A percentile compares a stretch with the other conserved stretches of the same genome.
Evolutionary conservation across 768 basidiomycete species (phyloP).

Genomic region (Macrocybe gigantea): DNA sequence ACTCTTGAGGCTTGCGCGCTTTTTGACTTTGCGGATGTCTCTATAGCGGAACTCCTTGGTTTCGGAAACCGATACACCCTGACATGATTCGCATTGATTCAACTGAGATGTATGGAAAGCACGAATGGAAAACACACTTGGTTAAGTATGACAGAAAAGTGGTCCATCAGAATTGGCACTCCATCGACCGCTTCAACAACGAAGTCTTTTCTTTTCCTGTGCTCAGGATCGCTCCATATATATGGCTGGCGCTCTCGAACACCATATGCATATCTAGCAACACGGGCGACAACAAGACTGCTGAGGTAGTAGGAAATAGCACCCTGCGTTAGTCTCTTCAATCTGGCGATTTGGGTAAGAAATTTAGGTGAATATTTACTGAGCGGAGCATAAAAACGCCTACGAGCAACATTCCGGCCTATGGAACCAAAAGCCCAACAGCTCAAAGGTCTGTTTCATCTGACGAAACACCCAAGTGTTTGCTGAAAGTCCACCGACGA

Average conservation of each 20-base stretch:
- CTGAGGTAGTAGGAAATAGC: slow-evolving; percentile 14
- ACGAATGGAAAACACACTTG: slow-evolving; percentile 9
- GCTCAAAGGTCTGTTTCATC: slow-evolving; percentile 29
- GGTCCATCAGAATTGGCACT: slow-evolving; percentile 4
- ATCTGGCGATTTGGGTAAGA: slow-evolving; percentile 3
- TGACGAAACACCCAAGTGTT: slow-evolving; percentile 41
- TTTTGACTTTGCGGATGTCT: slow-evolving; percentile 2
- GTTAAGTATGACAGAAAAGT: slow-evolving; percentile 19
- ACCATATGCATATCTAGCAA: slow-evolving; percentile 12
- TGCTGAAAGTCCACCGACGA: slow-evolving; percentile 50
- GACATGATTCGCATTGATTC: background rate
- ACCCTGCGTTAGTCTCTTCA: slow-evolving; percentile 14
- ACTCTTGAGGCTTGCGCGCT: background rate
- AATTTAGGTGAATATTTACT: background rate
- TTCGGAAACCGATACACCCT: slow-evolving; percentile 9
- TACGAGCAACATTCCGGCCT: slow-evolving; percentile 44
- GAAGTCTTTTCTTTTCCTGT: slow-evolving; percentile 2
- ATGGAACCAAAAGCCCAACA: slow-evolving; percentile 26
- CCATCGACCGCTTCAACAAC: slow-evolving; percentile 2
- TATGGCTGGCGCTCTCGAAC: background rate
- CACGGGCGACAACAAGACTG: slow-evolving; percentile 11
- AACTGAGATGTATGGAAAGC: background rate
- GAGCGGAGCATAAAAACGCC: slow-evolving; percentile 15
- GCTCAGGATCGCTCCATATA: slow-evolving; percentile 6
- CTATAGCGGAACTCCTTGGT: slow-evolving; percentile 6